These are phyloP conservation scores for Gilbertella persicaria DNA, from an alignment of 371 early-diverging fungal species.

Conservation along the genomic window DNA sequence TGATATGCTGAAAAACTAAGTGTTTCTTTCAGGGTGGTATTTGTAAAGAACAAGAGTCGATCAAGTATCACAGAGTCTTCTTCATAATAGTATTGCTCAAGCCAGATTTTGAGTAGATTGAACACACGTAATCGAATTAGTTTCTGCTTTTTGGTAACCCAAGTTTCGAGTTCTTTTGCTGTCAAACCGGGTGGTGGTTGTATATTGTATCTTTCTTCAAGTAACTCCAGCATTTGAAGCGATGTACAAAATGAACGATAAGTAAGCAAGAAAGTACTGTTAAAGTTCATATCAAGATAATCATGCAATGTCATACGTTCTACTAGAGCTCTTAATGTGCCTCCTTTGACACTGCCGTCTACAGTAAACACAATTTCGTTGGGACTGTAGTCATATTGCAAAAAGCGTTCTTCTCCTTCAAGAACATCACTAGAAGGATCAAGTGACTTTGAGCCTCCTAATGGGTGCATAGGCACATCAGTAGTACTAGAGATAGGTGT, in stretches of 20 bases:
- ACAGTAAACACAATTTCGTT: conserved; percentile 78
- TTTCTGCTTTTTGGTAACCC: conserved; percentile 83
- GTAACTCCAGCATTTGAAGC: conserved; percentile 63
- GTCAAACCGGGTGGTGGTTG: conserved; percentile 68
- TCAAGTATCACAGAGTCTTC: conserved; percentile 65
- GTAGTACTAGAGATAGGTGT: background rate
- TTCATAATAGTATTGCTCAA: conserved; percentile 85
- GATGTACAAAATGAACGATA: conserved; percentile 89
- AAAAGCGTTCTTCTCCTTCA: conserved; percentile 28
- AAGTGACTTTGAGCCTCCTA: conserved; percentile 4
- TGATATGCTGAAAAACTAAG: conserved; percentile 75
- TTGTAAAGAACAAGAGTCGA: conserved; percentile 73
- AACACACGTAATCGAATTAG: conserved; percentile 87
- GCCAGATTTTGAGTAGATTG: conserved; percentile 91
- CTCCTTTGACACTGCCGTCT: conserved; percentile 87
- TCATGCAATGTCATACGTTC: conserved; percentile 90
- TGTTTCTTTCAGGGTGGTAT: conserved; percentile 68
- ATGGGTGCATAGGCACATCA: conserved; percentile 23
- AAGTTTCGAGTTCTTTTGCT: conserved; percentile 64
- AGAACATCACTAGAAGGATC: background rate
- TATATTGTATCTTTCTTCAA: conserved; percentile 79
- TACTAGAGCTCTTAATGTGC: conserved; percentile 82
- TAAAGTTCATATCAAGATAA: conserved; percentile 73
- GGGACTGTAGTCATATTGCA: conserved; percentile 43
- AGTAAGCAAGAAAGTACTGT: conserved; percentile 83